These are phyloP conservation scores for Epichloe coenophiala DNA, from an alignment of 2,329 filamentous ascomycete genomes.

Conservation along the genomic window DNA sequence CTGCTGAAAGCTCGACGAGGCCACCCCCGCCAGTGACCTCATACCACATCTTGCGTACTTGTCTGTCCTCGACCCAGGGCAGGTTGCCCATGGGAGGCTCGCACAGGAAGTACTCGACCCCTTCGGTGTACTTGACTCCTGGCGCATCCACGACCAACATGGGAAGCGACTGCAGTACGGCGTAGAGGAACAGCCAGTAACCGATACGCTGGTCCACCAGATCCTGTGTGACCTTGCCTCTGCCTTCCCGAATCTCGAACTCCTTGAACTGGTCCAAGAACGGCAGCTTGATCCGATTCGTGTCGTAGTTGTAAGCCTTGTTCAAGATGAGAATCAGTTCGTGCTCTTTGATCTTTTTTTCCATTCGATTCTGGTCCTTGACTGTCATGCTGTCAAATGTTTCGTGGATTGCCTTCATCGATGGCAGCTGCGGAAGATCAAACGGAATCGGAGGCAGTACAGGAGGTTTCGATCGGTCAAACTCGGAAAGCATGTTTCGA, in stretches of 20 bases:
- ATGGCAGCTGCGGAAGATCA: conserved; percentile 68
- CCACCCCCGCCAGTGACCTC: conserved; percentile 52
- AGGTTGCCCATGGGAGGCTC: conserved; percentile 57
- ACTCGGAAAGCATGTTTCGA: conserved; percentile 71
- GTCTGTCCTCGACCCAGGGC: conserved; percentile 57
- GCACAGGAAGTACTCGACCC: conserved; percentile 72
- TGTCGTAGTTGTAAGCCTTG: conserved; percentile 69
- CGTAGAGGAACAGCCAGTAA: conserved; percentile 73
- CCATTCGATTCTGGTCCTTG: conserved; percentile 63
- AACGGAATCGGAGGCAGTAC: conserved; percentile 87
- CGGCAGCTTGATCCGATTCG: conserved; percentile 39
- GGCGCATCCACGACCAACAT: conserved; percentile 67
- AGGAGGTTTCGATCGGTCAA: conserved; percentile 76
- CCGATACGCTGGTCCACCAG: conserved; percentile 59
- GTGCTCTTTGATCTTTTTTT: conserved; percentile 61
- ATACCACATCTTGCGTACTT: conserved; percentile 59
- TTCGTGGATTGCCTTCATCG: conserved; percentile 49
- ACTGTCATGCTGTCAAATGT: conserved; percentile 50
- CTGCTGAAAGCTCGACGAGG: conserved; percentile 44
- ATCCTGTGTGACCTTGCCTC: conserved; percentile 50
- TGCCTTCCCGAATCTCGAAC: conserved; percentile 57
- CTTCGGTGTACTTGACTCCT: conserved; percentile 52
- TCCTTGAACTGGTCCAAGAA: conserved; percentile 59
- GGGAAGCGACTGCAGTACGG: conserved; percentile 62
- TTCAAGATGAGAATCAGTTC: conserved; percentile 67